phyloP scores from a whole-genome alignment of 1,284 basidiomycete genomes.

The Sphaerobolus stellatus region DNA sequence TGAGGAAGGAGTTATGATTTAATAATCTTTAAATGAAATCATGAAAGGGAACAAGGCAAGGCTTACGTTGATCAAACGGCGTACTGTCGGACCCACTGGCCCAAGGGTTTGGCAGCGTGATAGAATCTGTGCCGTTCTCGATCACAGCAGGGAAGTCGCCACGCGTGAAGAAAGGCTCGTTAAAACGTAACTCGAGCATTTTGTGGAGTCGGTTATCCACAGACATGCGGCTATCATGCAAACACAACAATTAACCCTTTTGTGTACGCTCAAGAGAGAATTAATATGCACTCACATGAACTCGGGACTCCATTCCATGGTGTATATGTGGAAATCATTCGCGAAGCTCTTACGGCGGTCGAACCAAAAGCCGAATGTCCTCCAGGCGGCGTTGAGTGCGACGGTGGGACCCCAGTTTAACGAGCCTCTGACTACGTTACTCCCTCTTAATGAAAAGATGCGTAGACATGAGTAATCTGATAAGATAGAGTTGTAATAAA shows the following conservation, averaged over 20 bases:
- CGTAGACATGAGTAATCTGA: not conserved
- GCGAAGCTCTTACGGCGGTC: slow-evolving; percentile 39
- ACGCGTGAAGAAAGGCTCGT: slow-evolving; percentile 38
- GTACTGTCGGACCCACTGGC: slow-evolving; percentile 31
- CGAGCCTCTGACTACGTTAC: slow-evolving; percentile 35
- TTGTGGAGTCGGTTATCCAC: slow-evolving; percentile 48
- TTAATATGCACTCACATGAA: slow-evolving; percentile 26
- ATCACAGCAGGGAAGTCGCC: slow-evolving; percentile 39
- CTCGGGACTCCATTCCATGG: slow-evolving; percentile 44
- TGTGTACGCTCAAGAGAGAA: slow-evolving; percentile 26
- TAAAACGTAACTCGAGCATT: slow-evolving; percentile 47
- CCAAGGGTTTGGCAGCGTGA: slow-evolving; percentile 32
- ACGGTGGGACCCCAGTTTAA: slow-evolving; percentile 41
- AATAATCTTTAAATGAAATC: not conserved
- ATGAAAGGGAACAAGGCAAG: not conserved
- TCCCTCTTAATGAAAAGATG: slow-evolving; percentile 33
- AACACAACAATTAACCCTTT: slow-evolving; percentile 18
- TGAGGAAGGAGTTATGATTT: slow-evolving; percentile 8
- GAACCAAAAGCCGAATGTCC: slow-evolving; percentile 37
- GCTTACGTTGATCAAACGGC: slow-evolving; percentile 42
- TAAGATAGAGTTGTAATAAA: not conserved
- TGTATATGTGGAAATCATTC: slow-evolving; percentile 38
- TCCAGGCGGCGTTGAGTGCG: slow-evolving; percentile 32
- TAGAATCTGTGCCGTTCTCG: slow-evolving; percentile 33
- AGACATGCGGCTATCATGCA: slow-evolving; percentile 35